Conservation (phyloP, 2,329 filamentous ascomycete genomes). For the Aspergillus pseudotamarii region DNA sequence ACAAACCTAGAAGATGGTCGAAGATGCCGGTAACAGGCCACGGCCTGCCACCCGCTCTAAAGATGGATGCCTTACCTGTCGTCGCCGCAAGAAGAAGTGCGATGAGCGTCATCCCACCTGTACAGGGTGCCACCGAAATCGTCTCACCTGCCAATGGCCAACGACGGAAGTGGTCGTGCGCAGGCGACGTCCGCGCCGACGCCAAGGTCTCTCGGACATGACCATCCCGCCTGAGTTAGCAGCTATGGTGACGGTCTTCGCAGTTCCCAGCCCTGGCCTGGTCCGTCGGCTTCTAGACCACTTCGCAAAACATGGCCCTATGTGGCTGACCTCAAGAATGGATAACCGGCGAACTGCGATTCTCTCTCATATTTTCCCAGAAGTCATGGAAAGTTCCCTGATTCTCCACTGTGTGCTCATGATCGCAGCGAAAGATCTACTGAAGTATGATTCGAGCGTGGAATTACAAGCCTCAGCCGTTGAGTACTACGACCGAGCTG, state of each 20-base stretch:
- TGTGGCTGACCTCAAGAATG: slow-evolving; percentile 8
- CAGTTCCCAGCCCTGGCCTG: slow-evolving; percentile 1
- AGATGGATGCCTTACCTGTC: slow-evolving; percentile 10
- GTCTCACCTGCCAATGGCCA: slow-evolving; percentile 7
- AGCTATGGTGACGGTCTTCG: slow-evolving; percentile 11
- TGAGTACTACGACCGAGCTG: slow-evolving; percentile 9
- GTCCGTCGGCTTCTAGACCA: slow-evolving; percentile 7
- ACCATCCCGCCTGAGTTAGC: background rate
- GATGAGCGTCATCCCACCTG: slow-evolving; percentile 8
- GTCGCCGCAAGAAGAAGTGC: slow-evolving; percentile 15
- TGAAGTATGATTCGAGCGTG: slow-evolving; percentile 9
- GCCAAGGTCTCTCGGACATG: background rate
- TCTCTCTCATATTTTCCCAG: slow-evolving; percentile 1
- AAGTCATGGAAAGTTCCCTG: slow-evolving; percentile 3
- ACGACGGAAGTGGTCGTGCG: background rate
- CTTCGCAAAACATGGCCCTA: slow-evolving; percentile 10
- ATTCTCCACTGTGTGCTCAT: slow-evolving; percentile 10
- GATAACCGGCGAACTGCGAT: background rate
- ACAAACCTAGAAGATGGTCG: background rate
- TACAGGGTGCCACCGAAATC: slow-evolving; percentile 8
- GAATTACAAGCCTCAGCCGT: slow-evolving; percentile 4
- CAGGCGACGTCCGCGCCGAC: background rate
- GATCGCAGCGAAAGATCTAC: slow-evolving; percentile 7
- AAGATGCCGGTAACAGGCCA: background rate
- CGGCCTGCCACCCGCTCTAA: background rate